Evolutionary conservation across 148 eudicot genomes (phyloP).

Genomic region (Camellia granthamiana): DNA sequence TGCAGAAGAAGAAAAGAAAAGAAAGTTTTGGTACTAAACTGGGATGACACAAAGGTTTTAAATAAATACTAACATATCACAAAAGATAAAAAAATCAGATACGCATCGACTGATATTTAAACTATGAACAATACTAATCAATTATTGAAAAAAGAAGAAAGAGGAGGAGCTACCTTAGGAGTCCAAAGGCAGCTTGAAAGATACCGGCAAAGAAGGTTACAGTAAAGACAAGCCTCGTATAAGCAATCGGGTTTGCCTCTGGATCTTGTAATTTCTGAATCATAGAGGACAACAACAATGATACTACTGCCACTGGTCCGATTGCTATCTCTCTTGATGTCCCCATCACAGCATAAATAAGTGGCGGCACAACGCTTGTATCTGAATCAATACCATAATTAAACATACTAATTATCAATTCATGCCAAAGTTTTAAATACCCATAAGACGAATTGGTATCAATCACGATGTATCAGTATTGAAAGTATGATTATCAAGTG

Average conservation of each 20-base stretch:
- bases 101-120: too few species aligned
- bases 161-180: constrained; percentile 35
- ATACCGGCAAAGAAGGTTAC: constrained; percentile 52
- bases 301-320: constrained; percentile 62
- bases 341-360: constrained; percentile 62
- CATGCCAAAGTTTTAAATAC: too few species aligned
- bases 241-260: constrained; percentile 38
- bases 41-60: too few species aligned
- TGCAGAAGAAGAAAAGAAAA: background rate
- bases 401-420: too few species aligned
- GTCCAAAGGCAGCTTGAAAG: constrained; percentile 55
- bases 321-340: constrained; percentile 54
- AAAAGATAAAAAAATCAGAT: too few species aligned
- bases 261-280: constrained; percentile 43
- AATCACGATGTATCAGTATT: too few species aligned
- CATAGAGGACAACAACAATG: constrained; percentile 46
- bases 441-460: too few species aligned
- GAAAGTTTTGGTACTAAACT: too few species aligned
- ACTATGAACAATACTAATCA: too few species aligned
- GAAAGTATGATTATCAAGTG: too few species aligned
- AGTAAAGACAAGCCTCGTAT: constrained; percentile 42
- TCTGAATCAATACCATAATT: constrained; percentile 21
- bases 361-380: constrained; percentile 52
- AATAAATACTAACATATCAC: too few species aligned
- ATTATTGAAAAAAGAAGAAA: too few species aligned